Conservation (phyloP, 208 protist species). For the Angomonas deanei region DNA sequence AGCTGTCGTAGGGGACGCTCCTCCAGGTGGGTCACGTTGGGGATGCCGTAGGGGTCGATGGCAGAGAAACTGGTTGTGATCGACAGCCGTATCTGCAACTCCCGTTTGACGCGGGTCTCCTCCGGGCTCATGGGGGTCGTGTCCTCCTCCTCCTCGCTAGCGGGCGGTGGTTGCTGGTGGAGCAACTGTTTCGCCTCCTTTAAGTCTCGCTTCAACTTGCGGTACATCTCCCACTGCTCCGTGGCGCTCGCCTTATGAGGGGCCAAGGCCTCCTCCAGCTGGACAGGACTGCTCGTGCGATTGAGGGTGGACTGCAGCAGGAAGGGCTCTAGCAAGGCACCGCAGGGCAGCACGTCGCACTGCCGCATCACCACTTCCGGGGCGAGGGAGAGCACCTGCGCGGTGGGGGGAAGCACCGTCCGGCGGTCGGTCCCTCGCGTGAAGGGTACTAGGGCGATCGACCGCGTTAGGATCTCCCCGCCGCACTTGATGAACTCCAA, state of each 20-base stretch:
- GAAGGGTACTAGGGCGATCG: conserved; percentile 68
- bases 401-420: conserved; percentile 8
- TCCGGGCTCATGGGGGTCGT: neutral
- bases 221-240: conserved; percentile 1
- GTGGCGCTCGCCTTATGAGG: neutral
- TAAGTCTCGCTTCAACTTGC: neutral
- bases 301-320: conserved; percentile 26
- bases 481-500: conserved; percentile 71
- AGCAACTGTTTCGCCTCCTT: neutral
- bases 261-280: neutral
- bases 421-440: neutral
- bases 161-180: neutral
- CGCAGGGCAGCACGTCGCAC: conserved; percentile 61
- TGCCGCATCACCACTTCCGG: conserved; percentile 34
- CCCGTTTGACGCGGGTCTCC: conserved; percentile 11
- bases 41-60: conserved; percentile 55
- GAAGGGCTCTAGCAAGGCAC: conserved; percentile 14
- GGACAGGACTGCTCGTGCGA: conserved; percentile 12
- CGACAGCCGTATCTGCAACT: conserved; percentile 28
- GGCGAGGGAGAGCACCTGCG: conserved; percentile 32
- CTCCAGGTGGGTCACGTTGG: conserved; percentile 35
- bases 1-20: conserved; percentile 21
- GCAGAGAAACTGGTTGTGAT: conserved; percentile 21
- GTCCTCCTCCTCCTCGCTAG: neutral
- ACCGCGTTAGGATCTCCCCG: conserved; percentile 26